These are phyloP conservation scores for Stachybotrys chartarum DNA, from an alignment of 2,329 filamentous ascomycete genomes.

Conservation along the genomic window DNA sequence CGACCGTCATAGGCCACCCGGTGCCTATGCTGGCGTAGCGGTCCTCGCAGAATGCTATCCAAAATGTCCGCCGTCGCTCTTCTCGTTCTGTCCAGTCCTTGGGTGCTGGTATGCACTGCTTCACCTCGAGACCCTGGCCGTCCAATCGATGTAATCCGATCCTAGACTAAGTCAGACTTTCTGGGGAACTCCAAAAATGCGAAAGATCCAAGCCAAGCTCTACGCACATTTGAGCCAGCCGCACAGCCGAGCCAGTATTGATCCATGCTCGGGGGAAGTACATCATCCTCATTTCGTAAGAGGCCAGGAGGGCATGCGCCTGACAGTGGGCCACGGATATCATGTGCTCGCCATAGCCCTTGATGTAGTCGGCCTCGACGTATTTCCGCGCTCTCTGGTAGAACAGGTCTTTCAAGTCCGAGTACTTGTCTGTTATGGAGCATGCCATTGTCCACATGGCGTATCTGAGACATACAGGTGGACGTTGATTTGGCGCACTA, in stretches of 20 bases:
- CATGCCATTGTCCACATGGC: conserved; percentile 96
- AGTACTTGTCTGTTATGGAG: conserved; percentile 74
- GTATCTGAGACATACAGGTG: conserved; percentile 83
- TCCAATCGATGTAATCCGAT: conserved; percentile 87
- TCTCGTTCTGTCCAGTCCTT: conserved; percentile 73
- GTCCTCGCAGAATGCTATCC: conserved; percentile 72
- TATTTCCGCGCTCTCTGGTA: conserved; percentile 89
- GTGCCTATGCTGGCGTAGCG: conserved; percentile 90
- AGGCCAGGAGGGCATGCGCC: conserved; percentile 69
- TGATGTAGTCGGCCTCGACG: conserved; percentile 81
- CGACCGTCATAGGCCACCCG: conserved; percentile 92
- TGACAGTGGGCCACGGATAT: conserved; percentile 84
- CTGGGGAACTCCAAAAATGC: conserved; percentile 1
- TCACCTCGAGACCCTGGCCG: conserved; percentile 76
- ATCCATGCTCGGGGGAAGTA: conserved; percentile 95
- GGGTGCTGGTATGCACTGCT: conserved; percentile 79
- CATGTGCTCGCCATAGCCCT: conserved; percentile 82
- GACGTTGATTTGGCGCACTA: conserved; percentile 73
- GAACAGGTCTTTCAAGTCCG: conserved; percentile 74
- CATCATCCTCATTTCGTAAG: conserved; percentile 96
- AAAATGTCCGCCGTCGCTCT: conserved; percentile 74
- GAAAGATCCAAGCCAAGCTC: neutral
- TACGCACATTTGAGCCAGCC: conserved; percentile 73
- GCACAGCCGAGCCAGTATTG: conserved; percentile 74
- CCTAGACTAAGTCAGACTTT: conserved; percentile 46